Base-by-base conservation (phyloP, 2,329 filamentous ascomycete genomes). In the Clonostachys sp. region DNA sequence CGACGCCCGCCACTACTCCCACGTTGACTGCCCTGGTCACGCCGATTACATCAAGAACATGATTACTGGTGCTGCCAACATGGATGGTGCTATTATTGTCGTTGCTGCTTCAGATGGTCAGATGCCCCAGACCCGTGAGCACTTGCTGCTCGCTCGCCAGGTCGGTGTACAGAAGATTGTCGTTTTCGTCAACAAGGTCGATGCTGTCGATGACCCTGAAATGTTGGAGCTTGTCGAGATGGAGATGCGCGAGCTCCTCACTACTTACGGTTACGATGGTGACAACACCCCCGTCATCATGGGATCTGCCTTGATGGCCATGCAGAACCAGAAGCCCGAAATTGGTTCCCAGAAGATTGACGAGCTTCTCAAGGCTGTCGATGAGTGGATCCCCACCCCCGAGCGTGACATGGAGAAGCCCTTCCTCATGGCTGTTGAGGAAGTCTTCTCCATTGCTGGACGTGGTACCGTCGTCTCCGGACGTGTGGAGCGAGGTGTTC, bases 11-110 rank as follows among this genome's bases (percentile, higher is more conserved):
- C 94, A 99, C 79, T 99, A 99, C 77, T 94, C 94, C 63, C 94
- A 99, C 83, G 94, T 99, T 78, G 94, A 99, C 83, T 99, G 94
- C 75, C 94, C 94, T 50, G 94, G 94, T 74, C 94, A 99, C 86
- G 94, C 94, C 74, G 94, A 99, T 90, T 99, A 99, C 81, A 97
- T 99, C 80, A 99, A 99, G 84, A 99, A 99, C 86, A 99, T 99
- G 94, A 99, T 99, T 72, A 99, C 94, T 58, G 94, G 94, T 84
- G 91, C 94, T 54, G 92, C 95, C 63, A 95, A 91, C 80, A 99
- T 99, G 94, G 94, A 99, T 63, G 94, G 94, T 63, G 92, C 94
- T 63, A 92, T 99, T 67, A 96, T 99, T 63, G 94, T 99, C 57
- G 95, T 99, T 61, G 95, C 95, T 60, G 94, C 94, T 59, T 96